Conservation (phyloP, 164 flowering plant genomes). For the Buxus sempervirens region DNA sequence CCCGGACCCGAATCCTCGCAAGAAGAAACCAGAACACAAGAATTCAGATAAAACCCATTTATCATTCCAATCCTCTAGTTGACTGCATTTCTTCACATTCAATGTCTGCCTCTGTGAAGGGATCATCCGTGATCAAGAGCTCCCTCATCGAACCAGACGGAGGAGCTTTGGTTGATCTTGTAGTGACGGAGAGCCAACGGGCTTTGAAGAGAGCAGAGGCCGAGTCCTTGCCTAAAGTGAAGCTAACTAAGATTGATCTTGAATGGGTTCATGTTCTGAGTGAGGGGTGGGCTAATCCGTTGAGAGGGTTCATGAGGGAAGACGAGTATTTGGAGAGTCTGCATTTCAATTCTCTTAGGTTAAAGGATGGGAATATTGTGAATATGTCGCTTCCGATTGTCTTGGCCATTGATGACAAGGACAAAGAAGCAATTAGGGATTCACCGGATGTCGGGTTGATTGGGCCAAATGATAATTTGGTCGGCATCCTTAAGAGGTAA, state of each 20-base stretch:
- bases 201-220: slow-evolving; percentile 46
- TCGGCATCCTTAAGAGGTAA: slow-evolving; percentile 69
- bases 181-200: slow-evolving; percentile 67
- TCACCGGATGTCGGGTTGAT: slow-evolving; percentile 54
- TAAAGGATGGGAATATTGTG: slow-evolving; percentile 61
- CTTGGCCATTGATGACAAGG: slow-evolving; percentile 71
- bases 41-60: slow-evolving; percentile 29
- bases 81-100: slow-evolving; percentile 7
- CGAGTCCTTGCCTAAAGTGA: slow-evolving; percentile 53
- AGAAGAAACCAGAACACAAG: slow-evolving; percentile 14
- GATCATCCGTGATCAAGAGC: slow-evolving; percentile 37
- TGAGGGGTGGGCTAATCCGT: slow-evolving; percentile 97
- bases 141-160: slow-evolving; percentile 95
- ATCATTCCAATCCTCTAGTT: slow-evolving; percentile 29
- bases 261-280: slow-evolving; percentile 93
- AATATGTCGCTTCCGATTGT: slow-evolving; percentile 97
- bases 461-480: slow-evolving; percentile 55
- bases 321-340: slow-evolving; percentile 81
- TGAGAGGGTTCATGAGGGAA: slow-evolving; percentile 94
- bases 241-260: slow-evolving; percentile 59
- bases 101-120: background rate
- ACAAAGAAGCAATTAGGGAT: slow-evolving; percentile 58
- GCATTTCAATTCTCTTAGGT: slow-evolving; percentile 72
- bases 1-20: background rate
- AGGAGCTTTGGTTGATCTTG: slow-evolving; percentile 65